phyloP scores from a whole-genome alignment of 2,329 filamentous ascomycete genomes.

The Colletotrichum coccodes region DNA sequence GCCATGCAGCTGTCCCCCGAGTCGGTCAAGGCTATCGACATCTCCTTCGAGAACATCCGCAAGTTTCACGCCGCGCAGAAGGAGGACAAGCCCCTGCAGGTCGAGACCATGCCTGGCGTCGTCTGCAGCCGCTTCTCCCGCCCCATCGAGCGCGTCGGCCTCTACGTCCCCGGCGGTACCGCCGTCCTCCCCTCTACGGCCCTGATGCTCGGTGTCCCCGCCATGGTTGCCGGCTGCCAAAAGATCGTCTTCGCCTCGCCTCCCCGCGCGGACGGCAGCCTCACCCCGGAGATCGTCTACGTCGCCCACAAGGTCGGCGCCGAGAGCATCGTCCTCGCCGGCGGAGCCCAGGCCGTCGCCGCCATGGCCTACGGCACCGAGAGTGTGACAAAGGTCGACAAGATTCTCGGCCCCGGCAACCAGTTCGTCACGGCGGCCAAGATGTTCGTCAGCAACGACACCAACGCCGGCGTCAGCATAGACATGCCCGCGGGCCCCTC shows the following conservation, averaged over 20 bases:
- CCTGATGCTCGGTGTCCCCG: conserved; percentile 97
- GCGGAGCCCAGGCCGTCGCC: conserved; percentile 93
- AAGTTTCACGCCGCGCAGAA: conserved; percentile 94
- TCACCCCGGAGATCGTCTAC: conserved; percentile 98
- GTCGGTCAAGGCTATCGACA: conserved; percentile 91
- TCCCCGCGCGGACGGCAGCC: conserved; percentile 85
- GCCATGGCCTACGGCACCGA: conserved; percentile 98
- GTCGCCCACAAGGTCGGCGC: conserved; percentile 96
- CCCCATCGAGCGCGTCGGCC: conserved; percentile 93
- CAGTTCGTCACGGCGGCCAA: conserved; percentile 99
- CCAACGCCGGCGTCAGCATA: conserved; percentile 92
- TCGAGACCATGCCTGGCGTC: conserved; percentile 98
- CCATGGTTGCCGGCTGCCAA: conserved; percentile 96
- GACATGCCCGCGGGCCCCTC: conserved; percentile 99
- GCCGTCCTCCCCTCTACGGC: conserved; percentile 97
- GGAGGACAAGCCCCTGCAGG: conserved; percentile 81
- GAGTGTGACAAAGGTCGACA: conserved; percentile 95
- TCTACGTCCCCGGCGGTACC: conserved; percentile 96
- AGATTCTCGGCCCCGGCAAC: conserved; percentile 97
- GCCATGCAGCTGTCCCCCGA: conserved; percentile 84
- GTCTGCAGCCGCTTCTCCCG: conserved; percentile 92
- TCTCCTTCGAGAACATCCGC: conserved; percentile 92
- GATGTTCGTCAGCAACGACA: conserved; percentile 98
- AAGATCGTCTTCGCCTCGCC: conserved; percentile 95
- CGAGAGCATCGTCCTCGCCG: conserved; percentile 94